Base-by-base conservation (phyloP, 192 early-diverging fungal species). In the Entophlyctis luteolus region DNA sequence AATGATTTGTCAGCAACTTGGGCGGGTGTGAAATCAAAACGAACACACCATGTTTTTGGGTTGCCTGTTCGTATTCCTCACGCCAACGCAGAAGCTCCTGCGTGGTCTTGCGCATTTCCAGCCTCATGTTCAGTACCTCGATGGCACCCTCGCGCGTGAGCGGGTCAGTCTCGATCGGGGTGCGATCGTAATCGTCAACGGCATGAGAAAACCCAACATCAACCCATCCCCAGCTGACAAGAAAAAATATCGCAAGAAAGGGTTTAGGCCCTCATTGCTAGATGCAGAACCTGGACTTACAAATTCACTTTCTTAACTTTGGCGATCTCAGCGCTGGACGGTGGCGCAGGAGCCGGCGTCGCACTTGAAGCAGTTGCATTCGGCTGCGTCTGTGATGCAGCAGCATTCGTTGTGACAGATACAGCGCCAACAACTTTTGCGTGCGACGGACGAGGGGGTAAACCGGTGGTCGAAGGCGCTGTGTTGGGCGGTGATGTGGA, bases 141-240 rank as follows among this genome's bases (percentile, higher is more conserved):
- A 67, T 53, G 4, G 65, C 65, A 27, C 65, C 65, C 12, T 67
- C 65, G 16, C 46, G 52, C 33, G 65, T 55, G 10, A 67, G 65
- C 14, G 65, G 65, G 28, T 67, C 65, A 8, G 65, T 50, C 10
- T 67, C 65, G 54, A 67, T 67, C 16, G 65, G 65, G 10, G 38
- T 55, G 52, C 65, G 52, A 54, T 67, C 65, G 65, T 67, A 67
- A 38, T 67, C 65, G 28, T 67, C 65, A 4, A 54, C 31, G 32
- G 33, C 48, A 39, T 67, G 65, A 31, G 65, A 67, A 39, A 67
- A 67, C 1, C 65, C 65, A n/a, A 67, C 65, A 42, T 67, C 65
- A 3, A 67, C 65, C 65, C 65, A 67, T n/a, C 50, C 49, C 65
- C 65, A 67, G 38, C 65, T 67, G 3, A 4, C 37, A 14, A 57